Evolutionary conservation across 257 asterid species (phyloP), one percentile per base, ranked within the genome.

Genomic region (Petunia axillaris): DNA sequence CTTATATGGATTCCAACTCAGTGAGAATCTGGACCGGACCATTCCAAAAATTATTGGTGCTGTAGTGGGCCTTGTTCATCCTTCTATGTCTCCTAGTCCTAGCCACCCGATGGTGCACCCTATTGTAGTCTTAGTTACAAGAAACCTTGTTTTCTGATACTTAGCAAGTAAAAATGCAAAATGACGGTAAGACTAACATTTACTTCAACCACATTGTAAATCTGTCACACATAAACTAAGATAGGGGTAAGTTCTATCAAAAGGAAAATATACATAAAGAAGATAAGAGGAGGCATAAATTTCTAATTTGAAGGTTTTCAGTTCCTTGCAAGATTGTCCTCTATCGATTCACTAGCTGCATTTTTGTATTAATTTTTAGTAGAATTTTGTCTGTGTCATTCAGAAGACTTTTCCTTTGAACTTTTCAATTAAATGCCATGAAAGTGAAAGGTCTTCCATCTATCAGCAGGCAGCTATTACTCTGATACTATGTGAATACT

Each of bases 1-100:
- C 50, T 76, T 76, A 25, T 55, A 44, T 76, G 80, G 67, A 39
- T 76, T 76, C 80, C 80, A 57, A 40, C 68, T 16, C 55, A 55
- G 14, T 54, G 57, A 58, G 15, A 8, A 70, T 70, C 58, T 46
- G 15, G 37, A 44, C 57, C 52, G 40, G 66, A 41, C 80, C 38
- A 60, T 60, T 76, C 80, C 16, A 44, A 44, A 70, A 44, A 54
- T 57, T 38, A 76, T 37, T 57, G 68, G 68, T 39, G 68, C 38
- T 2, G n/a, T 70, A 16, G 38, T 25, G 55, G 80, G 38, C 41
- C 68, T 76, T 5, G 68, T 57, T 15, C 80, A 76, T 39, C 16
- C 66, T 57, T 40, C 53, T 44, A 44, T 76, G 54, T 76, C 66
- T 55, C 67, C 65, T n/a, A 38, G 68, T 58, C 67, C 65, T n/a